Conservation (phyloP, 2,329 filamentous ascomycete species). For the Ampelomyces quisqualis region DNA sequence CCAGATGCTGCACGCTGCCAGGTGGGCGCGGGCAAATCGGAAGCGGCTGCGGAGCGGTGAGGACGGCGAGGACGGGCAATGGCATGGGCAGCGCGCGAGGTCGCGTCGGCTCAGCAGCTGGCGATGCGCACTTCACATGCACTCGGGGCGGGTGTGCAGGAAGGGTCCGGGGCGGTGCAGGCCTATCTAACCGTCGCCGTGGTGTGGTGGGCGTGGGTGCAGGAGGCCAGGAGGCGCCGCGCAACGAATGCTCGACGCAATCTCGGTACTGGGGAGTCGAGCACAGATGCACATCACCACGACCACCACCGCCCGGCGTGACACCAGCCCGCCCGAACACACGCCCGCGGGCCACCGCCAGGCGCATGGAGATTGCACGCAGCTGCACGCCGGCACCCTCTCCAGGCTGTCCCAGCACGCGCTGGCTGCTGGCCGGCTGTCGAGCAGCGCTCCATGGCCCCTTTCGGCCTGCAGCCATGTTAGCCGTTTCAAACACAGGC, state of each 20-base stretch:
- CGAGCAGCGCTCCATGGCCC: constrained; percentile 5
- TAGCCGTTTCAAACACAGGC: constrained; percentile 28
- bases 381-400: constrained; percentile 1
- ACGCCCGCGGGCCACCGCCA: constrained; percentile 1
- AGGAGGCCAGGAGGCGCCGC: constrained; percentile 34
- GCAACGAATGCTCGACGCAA: constrained; percentile 18
- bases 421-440: constrained; percentile 5
- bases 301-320: constrained; percentile 10
- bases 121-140: constrained; percentile 3
- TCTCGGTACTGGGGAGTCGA: no score
- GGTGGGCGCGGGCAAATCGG: constrained; percentile 9
- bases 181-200: constrained; percentile 17
- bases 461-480: constrained; percentile 4
- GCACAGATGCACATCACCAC: constrained; percentile 21
- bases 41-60: constrained; percentile 10
- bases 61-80: constrained; percentile 5
- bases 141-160: constrained; percentile 6
- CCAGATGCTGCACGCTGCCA: constrained; percentile 5
- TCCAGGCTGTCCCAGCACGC: constrained; percentile 13
- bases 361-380: constrained; percentile 9
- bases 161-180: constrained; percentile 4
- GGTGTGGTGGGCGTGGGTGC: constrained; percentile 29
- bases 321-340: constrained; percentile 4
- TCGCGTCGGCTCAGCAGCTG: background rate
- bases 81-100: constrained; percentile 4